phyloP scores from a whole-genome alignment of 352 stramenopile species.

The Globisporangium middletonii region DNA sequence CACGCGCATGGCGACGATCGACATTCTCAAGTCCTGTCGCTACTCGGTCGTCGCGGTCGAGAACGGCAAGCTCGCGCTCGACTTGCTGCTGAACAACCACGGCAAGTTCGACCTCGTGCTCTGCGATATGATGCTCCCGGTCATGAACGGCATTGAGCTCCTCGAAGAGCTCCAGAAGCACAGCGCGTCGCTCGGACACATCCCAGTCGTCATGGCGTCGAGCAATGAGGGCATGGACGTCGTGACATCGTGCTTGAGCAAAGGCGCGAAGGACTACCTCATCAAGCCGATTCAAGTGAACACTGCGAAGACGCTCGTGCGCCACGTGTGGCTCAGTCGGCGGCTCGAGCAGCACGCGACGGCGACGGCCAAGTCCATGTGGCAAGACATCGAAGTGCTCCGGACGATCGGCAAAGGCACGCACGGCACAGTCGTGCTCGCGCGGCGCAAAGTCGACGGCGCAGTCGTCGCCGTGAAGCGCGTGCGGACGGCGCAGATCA shows the following conservation, averaged over 20 bases:
- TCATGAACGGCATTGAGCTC: conserved; percentile 86
- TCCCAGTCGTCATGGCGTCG: conserved; percentile 88
- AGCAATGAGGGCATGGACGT: conserved; percentile 90
- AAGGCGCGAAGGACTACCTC: conserved; percentile 87
- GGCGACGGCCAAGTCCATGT: conserved; percentile 66
- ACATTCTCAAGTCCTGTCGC: conserved; percentile 85
- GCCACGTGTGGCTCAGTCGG: conserved; percentile 82
- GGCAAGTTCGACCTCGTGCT: conserved; percentile 84
- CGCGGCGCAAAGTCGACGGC: conserved; percentile 66
- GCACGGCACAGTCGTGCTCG: conserved; percentile 79
- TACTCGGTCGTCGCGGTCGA: conserved; percentile 84
- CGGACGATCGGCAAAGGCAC: conserved; percentile 85
- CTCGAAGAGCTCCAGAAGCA: conserved; percentile 80
- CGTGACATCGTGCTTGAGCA: conserved; percentile 83
- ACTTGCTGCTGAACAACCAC: conserved; percentile 61
- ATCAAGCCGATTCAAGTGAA: conserved; percentile 90
- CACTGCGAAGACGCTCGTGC: conserved; percentile 86
- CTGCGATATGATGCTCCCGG: conserved; percentile 87
- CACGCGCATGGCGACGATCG: conserved; percentile 83
- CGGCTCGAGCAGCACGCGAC: conserved; percentile 55
- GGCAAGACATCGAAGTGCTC: conserved; percentile 82
- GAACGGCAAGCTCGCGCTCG: conserved; percentile 71
- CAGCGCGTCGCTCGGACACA: conserved; percentile 57
- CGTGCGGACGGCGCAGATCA: conserved; percentile 73
- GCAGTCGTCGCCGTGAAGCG: conserved; percentile 83